These are phyloP conservation scores for Myotisia sp. DNA, from an alignment of 2,329 filamentous ascomycete species.

Conservation along the genomic window DNA sequence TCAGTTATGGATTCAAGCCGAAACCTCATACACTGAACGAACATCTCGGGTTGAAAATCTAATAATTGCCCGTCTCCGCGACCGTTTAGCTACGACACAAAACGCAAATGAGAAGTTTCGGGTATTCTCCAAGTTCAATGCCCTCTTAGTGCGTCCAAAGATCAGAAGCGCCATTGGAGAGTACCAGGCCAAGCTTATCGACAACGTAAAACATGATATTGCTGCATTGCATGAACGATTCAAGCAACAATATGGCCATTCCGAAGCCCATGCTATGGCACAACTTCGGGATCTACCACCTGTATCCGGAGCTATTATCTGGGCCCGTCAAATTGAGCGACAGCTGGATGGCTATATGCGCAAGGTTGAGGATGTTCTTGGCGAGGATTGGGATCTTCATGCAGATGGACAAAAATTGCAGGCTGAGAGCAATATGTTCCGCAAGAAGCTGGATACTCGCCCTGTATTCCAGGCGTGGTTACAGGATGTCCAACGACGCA, in stretches of 20 bases:
- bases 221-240: constrained; percentile 86
- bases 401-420: constrained; percentile 89
- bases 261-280: constrained; percentile 95
- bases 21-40: constrained; percentile 92
- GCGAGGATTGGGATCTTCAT: constrained; percentile 86
- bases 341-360: constrained; percentile 96
- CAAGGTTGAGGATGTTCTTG: constrained; percentile 96
- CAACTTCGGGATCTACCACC: constrained; percentile 90
- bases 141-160: constrained; percentile 95
- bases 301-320: constrained; percentile 92
- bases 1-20: constrained; percentile 79
- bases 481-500: constrained; percentile 71
- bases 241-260: constrained; percentile 97
- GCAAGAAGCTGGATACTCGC: constrained; percentile 86
- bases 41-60: constrained; percentile 97
- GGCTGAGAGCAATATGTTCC: constrained; percentile 81
- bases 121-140: constrained; percentile 99
- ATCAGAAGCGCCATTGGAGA: constrained; percentile 95
- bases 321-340: constrained; percentile 91
- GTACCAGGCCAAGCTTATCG: constrained; percentile 95
- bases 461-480: constrained; percentile 95
- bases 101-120: constrained; percentile 99
- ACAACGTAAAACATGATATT: constrained; percentile 95
- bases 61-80: constrained; percentile 85
- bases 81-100: constrained; percentile 87